Conservation (phyloP, 2,329 filamentous ascomycete genomes). For the Cyphellophora europaea region DNA sequence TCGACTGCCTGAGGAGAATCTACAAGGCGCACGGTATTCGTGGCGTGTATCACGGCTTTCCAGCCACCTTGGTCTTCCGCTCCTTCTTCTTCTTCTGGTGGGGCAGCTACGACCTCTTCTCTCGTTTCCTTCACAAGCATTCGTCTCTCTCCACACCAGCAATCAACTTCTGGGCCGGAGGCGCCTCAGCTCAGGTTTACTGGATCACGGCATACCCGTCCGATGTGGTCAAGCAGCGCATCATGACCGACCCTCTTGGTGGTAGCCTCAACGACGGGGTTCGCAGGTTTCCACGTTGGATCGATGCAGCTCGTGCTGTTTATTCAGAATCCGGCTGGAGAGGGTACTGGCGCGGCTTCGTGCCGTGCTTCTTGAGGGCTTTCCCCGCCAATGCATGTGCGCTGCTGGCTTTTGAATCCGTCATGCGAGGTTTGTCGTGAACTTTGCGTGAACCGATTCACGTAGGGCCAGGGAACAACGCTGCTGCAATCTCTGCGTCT, state of each 20-base stretch:
- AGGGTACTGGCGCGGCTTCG: conserved; percentile 87
- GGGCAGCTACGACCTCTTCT: conserved; percentile 82
- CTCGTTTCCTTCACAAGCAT: conserved; percentile 55
- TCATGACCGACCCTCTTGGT: conserved; percentile 91
- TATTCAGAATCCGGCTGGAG: conserved; percentile 65
- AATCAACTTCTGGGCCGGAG: conserved; percentile 96
- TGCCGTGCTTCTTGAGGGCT: conserved; percentile 86
- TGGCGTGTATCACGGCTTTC: conserved; percentile 79
- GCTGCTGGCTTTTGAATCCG: conserved; percentile 83
- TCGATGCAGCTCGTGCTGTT: conserved; percentile 66
- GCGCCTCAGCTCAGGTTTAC: conserved; percentile 84
- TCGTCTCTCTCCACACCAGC: conserved; percentile 66
- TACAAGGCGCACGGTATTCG: conserved; percentile 57
- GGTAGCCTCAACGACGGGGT: conserved; percentile 58
- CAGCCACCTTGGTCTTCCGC: conserved; percentile 78
- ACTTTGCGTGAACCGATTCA: not conserved
- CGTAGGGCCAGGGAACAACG: not conserved
- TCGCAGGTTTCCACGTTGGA: conserved; percentile 65
- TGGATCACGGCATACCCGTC: conserved; percentile 92
- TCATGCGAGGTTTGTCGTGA: conserved; percentile 53
- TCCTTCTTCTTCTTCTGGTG: conserved; percentile 98
- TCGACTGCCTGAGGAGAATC: conserved; percentile 68
- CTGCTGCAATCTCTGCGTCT: not conserved
- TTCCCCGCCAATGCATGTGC: conserved; percentile 96
- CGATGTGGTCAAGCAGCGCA: conserved; percentile 89